Percentiles rank a stretch among this genome's conserved stretches.
Evolutionary conservation across 352 stramenopile species (phyloP).

Genomic region (Pythium sukuiense): DNA sequence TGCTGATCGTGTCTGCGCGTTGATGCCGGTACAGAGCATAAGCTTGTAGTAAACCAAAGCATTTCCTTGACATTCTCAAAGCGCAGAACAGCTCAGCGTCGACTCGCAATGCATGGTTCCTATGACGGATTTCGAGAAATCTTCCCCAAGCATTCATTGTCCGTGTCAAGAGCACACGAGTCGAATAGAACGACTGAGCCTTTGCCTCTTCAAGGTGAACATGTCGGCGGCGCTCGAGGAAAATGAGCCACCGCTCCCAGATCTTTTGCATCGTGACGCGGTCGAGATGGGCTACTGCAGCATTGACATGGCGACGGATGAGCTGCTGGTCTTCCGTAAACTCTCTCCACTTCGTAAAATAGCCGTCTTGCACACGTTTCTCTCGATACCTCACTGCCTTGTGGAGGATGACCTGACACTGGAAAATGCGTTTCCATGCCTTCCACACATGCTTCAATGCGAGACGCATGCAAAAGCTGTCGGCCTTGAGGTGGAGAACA

Average conservation of each 20-base stretch:
- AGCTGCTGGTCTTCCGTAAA: background rate
- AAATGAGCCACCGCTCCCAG: constrained; percentile 9
- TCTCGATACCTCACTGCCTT: background rate
- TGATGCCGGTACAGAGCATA: background rate
- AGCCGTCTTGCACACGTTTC: background rate
- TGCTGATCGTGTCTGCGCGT: background rate
- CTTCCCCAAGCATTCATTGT: background rate
- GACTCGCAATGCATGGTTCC: background rate
- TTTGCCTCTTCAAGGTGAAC: background rate
- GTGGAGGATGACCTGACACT: background rate
- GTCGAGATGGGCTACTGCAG: constrained; percentile 16
- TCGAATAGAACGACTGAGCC: constrained; percentile 6
- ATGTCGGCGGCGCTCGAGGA: background rate
- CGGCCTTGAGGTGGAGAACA: background rate
- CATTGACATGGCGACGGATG: constrained; percentile 11
- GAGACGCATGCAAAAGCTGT: background rate
- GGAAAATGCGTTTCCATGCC: background rate
- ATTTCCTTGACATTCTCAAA: background rate
- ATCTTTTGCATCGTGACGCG: constrained; percentile 13
- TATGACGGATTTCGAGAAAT: background rate
- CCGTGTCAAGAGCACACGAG: background rate
- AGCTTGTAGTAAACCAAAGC: background rate
- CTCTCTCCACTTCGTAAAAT: background rate
- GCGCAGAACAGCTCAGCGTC: background rate
- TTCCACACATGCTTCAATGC: constrained; percentile 4